phyloP scores from a whole-genome alignment of 495 filamentous ascomycete species.

The Rusavskia elegans region DNA sequence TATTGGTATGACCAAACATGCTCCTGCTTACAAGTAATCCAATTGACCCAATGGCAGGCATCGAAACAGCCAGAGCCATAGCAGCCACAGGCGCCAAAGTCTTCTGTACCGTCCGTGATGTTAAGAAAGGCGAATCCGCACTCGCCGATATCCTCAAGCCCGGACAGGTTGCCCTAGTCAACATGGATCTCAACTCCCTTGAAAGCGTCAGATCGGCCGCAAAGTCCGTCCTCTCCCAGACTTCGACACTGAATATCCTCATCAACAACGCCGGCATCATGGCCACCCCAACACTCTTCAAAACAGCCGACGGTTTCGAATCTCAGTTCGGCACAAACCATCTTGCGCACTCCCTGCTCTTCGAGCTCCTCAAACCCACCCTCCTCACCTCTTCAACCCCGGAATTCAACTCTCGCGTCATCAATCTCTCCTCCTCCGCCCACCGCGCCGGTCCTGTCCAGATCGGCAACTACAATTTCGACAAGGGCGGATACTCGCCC shows the following conservation, averaged over 20 bases:
- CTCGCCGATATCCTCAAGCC: conserved; percentile 13
- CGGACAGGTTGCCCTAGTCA: conserved; percentile 19
- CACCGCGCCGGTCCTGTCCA: conserved; percentile 17
- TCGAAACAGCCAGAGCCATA: conserved; percentile 33
- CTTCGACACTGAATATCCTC: conserved; percentile 20
- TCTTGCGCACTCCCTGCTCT: conserved; percentile 36
- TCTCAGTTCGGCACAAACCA: conserved; percentile 35
- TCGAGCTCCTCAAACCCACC: conserved; percentile 28
- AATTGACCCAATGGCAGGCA: conserved; percentile 5
- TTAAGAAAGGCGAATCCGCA: conserved; percentile 21
- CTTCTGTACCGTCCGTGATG: conserved; percentile 26
- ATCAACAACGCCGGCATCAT: conserved; percentile 23
- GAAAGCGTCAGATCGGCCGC: conserved; percentile 27
- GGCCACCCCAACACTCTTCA: conserved; percentile 14
- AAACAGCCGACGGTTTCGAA: conserved; percentile 31
- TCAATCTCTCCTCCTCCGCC: conserved; percentile 23
- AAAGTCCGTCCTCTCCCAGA: conserved; percentile 19
- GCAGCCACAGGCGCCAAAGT: conserved; percentile 30
- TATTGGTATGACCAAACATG: conserved; percentile 15
- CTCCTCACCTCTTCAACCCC: conserved; percentile 25
- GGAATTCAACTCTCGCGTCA: conserved; percentile 24
- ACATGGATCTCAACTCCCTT: conserved; percentile 30
- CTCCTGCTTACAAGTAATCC: background rate
- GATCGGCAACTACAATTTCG: conserved; percentile 20
- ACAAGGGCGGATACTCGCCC: conserved; percentile 21